Base-by-base conservation (phyloP, 2,329 filamentous ascomycete species). In the Colletotrichum higginsianum region DNA sequence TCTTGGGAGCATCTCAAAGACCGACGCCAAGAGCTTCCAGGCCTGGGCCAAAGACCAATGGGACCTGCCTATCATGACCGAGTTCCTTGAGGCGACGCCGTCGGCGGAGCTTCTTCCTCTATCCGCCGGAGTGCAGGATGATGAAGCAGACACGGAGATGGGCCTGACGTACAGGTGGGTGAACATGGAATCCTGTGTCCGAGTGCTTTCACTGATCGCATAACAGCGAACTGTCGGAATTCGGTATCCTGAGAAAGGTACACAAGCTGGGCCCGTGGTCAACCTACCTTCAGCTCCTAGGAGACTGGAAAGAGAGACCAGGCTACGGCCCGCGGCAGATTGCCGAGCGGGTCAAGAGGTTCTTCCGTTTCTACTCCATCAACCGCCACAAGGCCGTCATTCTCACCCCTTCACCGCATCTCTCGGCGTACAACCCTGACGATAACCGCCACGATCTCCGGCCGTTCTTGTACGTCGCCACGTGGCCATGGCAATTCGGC, bases 351-450 rank as follows among this genome's bases (percentile, higher is more conserved):
- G 84, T 83, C 15, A 78, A 79, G 65, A 77, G 79, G 9, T 85
- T 85, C 76, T 85, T 80, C 75, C 77, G 78, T 38, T 88, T 86
- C 75, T 90, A 91, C 76, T 83, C 86, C 0, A 89, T 92, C 74
- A 92, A 92, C 76, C 81, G 91, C 12, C 90, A 92, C 78, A 93
- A 93, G 80, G 86, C 87, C 79, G 91, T 89, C 1, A 86, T 88
- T 11, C 79, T 90, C 61, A 91, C 89, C 1, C 89, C 89, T 0
- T 84, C 84, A 35, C 83, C 89, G 61, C 88, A 90, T 74, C 71
- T 81, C 9, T 80, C 79, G 56, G 75, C 79, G 12, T 80, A 81
- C 67, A 82, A 81, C 21, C 57, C 66, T 81, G 83, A 84, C 61
- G 83, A 84, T 75, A 83, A 85, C 71, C 75, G 82, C 9, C 78